phyloP scores from a whole-genome alignment of 2,329 filamentous ascomycete genomes.

The Verticillium nonalfalfae region DNA sequence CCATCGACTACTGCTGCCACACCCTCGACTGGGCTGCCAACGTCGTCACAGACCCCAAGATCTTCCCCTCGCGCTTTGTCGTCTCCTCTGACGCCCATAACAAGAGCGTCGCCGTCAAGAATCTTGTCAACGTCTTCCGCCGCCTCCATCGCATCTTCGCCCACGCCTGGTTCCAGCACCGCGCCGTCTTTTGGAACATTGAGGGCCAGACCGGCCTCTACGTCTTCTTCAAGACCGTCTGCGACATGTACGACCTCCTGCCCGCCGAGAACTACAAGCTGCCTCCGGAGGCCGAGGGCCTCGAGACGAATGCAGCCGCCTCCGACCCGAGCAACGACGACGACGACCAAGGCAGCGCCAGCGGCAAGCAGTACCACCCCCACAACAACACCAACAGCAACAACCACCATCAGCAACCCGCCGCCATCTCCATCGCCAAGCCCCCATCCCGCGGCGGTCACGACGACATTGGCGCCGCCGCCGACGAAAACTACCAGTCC shows the following conservation, averaged over 20 bases:
- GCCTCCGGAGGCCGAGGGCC: conserved; percentile 83
- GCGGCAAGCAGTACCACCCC: background rate
- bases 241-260: conserved; percentile 83
- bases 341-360: background rate
- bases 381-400: background rate
- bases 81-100: conserved; percentile 50
- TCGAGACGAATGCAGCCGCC: conserved; percentile 43
- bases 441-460: conserved; percentile 4
- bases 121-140: conserved; percentile 91
- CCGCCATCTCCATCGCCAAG: conserved; percentile 12
- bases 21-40: conserved; percentile 97
- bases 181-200: conserved; percentile 90
- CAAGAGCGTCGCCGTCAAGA: conserved; percentile 63
- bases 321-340: background rate
- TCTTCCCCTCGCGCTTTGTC: conserved; percentile 82
- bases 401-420: background rate
- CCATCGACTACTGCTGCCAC: conserved; percentile 98
- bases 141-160: conserved; percentile 95
- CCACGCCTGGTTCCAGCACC: conserved; percentile 97
- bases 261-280: conserved; percentile 95
- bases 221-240: conserved; percentile 94
- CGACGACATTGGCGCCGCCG: conserved; percentile 19
- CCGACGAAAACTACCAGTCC: conserved; percentile 46
- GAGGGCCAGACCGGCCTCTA: conserved; percentile 90
- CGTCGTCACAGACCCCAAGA: conserved; percentile 87